phyloP scores from a whole-genome alignment of 176 grass and related monocot species.

The Carex cristatella region DNA sequence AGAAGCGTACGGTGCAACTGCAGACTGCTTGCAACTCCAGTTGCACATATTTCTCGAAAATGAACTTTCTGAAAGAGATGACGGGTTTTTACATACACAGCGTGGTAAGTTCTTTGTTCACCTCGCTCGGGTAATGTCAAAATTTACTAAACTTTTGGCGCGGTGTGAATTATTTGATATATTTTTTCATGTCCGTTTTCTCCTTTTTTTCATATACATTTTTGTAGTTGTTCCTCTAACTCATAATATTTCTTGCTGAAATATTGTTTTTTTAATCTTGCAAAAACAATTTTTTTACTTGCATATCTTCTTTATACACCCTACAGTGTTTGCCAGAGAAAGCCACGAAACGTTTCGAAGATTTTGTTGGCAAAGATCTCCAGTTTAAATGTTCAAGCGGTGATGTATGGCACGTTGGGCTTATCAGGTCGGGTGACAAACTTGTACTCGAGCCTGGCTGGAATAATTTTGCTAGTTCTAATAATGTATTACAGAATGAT shows the following conservation, averaged over 20 bases:
- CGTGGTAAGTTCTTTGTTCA: constrained; percentile 21
- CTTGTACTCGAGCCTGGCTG: constrained; percentile 36
- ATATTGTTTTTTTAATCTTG: not conserved
- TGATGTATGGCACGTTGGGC: constrained; percentile 17
- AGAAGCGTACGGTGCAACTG: not conserved
- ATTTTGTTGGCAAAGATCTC: constrained; percentile 9
- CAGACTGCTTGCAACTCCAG: not conserved
- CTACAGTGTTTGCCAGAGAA: constrained; percentile 34
- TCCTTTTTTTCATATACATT: too few species aligned
- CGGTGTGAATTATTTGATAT: not conserved
- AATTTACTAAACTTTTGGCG: not conserved
- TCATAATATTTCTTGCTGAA: not conserved
- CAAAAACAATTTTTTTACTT: not conserved
- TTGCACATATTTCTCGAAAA: constrained; percentile 8
- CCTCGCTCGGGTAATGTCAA: not conserved
- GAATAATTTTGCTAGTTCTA: constrained; percentile 18
- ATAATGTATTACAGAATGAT: constrained; percentile 23
- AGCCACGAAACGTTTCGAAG: not conserved
- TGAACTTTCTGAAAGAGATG: constrained; percentile 35
- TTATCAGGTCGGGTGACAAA: not conserved
- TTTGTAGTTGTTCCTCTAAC: not conserved
- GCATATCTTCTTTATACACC: not conserved
- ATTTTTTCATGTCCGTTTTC: not conserved
- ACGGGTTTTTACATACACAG: constrained; percentile 19
- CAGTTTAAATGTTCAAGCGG: constrained; percentile 29